Percentiles rank a stretch among this genome's conserved stretches.
Evolutionary conservation across 768 basidiomycete genomes (phyloP).

Genomic region (Russula compacta): DNA sequence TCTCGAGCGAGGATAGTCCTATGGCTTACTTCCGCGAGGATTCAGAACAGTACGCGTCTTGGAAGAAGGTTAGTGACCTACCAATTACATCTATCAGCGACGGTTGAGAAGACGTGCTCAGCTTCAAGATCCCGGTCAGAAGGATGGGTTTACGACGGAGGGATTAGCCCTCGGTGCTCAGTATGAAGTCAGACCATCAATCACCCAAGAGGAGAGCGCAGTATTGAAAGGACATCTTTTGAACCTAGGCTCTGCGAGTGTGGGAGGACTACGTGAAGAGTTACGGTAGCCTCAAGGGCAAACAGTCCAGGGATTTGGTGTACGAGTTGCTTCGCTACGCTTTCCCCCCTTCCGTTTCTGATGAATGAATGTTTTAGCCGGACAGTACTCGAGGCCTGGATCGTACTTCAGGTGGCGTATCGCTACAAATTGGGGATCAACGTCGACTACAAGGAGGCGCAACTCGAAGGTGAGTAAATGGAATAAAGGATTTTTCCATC

Average conservation of each 20-base stretch:
- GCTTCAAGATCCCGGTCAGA: not conserved
- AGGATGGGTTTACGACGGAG: conserved; percentile 8
- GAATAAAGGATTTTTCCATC: not conserved
- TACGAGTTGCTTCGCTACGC: not conserved
- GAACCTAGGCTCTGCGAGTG: not conserved
- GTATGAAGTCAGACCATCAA: conserved; percentile 11
- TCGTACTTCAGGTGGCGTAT: not conserved
- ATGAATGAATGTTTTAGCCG: not conserved
- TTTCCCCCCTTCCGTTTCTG: not conserved
- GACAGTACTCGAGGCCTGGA: not conserved
- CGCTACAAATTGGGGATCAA: not conserved
- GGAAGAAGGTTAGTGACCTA: not conserved
- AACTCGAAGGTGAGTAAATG: not conserved
- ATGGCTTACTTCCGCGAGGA: conserved; percentile 9
- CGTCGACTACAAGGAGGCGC: conserved; percentile 1
- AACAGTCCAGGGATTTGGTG: conserved; percentile 1
- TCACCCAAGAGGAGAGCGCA: not conserved
- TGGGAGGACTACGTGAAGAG: conserved; percentile 4
- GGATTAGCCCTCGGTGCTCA: not conserved
- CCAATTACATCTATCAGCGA: not conserved
- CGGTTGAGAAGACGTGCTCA: not conserved
- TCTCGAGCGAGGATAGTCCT: not conserved
- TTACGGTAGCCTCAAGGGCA: not conserved
- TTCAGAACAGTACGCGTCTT: conserved; percentile 7
- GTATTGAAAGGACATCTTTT: not conserved